Evolutionary conservation across 108 stramenopile species (phyloP).

Genomic region (Cyclotella distinguenda): DNA sequence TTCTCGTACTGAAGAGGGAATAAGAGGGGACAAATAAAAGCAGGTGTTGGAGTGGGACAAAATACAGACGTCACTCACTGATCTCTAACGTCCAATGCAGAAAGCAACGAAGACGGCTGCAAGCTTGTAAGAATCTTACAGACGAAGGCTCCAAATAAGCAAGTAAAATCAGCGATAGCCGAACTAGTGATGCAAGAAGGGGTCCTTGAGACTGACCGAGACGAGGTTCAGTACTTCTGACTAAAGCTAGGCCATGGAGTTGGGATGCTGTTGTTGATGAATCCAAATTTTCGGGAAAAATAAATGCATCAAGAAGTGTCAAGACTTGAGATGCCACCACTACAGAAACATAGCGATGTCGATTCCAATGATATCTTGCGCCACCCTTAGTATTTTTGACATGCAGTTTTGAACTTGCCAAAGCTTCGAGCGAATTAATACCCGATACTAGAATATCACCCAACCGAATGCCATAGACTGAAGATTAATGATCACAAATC

Average conservation of each 20-base stretch:
- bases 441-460: slow-evolving; percentile 51
- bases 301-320: slow-evolving; percentile 80
- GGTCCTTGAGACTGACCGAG: slow-evolving; percentile 80
- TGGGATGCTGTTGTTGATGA: slow-evolving; percentile 58
- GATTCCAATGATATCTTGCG: slow-evolving; percentile 7
- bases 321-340: slow-evolving; percentile 65
- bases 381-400: background rate
- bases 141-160: slow-evolving; percentile 73
- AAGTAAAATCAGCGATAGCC: slow-evolving; percentile 74
- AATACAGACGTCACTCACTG: background rate
- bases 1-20: slow-evolving; percentile 42
- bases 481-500: too few relatives aligned
- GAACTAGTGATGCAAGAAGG: slow-evolving; percentile 63
- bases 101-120: slow-evolving; percentile 75
- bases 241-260: slow-evolving; percentile 76
- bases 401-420: slow-evolving; percentile 41
- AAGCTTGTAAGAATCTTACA: slow-evolving; percentile 73
- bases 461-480: slow-evolving; percentile 64
- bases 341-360: slow-evolving; percentile 48
- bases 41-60: background rate
- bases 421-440: slow-evolving; percentile 44
- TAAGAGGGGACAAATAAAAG: background rate
- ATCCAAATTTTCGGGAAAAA: slow-evolving; percentile 82
- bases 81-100: slow-evolving; percentile 80
- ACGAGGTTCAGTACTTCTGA: slow-evolving; percentile 70